Conservation (phyloP, 2,329 filamentous ascomycete genomes). For the Fusarium torulosum region DNA sequence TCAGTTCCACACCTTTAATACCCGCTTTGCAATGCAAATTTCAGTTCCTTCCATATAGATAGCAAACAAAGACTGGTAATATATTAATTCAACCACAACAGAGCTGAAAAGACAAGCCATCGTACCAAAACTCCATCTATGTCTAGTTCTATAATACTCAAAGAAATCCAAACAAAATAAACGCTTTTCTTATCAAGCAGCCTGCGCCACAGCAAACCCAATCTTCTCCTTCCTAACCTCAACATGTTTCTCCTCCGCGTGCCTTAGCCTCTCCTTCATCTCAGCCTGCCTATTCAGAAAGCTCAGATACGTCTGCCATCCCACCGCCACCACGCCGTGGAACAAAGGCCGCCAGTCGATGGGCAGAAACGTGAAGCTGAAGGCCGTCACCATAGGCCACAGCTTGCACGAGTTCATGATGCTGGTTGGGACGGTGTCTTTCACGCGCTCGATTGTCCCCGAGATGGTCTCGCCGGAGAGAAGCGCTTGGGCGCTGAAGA, state of each 20-base stretch:
- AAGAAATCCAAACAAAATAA: slow-evolving; percentile 21
- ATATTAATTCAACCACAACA: too few relatives aligned
- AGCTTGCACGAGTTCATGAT: slow-evolving; percentile 85
- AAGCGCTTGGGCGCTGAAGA: slow-evolving; percentile 83
- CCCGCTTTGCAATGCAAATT: too few relatives aligned
- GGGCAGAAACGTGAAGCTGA: slow-evolving; percentile 87
- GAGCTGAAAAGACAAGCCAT: background rate
- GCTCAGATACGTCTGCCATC: slow-evolving; percentile 93
- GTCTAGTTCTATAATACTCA: background rate
- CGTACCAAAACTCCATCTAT: slow-evolving; percentile 12
- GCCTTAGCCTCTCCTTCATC: slow-evolving; percentile 40
- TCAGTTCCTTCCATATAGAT: too few relatives aligned
- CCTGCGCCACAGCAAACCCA: slow-evolving; percentile 6
- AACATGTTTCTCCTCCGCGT: background rate
- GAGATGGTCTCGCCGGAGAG: slow-evolving; percentile 74
- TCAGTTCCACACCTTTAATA: too few relatives aligned
- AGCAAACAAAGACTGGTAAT: too few relatives aligned
- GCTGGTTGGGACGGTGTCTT: slow-evolving; percentile 80
- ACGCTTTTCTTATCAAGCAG: slow-evolving; percentile 8
- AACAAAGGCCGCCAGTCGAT: slow-evolving; percentile 86
- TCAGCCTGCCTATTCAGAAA: slow-evolving; percentile 82
- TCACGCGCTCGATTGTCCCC: slow-evolving; percentile 77
- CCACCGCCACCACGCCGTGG: slow-evolving; percentile 81
- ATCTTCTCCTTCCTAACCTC: background rate
- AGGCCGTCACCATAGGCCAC: slow-evolving; percentile 88